Evolutionary conservation across 2,329 filamentous ascomycete species (phyloP).

Genomic region (Colletotrichum phormii): DNA sequence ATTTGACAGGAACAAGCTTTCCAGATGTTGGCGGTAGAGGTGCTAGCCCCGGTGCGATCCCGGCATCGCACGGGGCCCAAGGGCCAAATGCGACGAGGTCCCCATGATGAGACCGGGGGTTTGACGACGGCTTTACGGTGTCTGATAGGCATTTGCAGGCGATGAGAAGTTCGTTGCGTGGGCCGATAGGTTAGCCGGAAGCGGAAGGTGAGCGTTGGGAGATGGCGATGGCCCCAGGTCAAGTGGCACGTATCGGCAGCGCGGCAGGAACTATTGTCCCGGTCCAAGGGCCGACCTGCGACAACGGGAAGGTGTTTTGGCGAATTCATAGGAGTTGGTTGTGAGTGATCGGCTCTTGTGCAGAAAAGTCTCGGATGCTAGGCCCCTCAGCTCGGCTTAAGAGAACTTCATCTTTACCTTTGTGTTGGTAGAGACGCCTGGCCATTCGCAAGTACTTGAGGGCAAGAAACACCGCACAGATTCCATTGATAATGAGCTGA

Average conservation of each 20-base stretch:
- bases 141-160: conserved; percentile 15
- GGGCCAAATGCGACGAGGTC: neutral
- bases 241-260: conserved; percentile 14
- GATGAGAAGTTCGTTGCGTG: conserved; percentile 4
- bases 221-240: conserved; percentile 4
- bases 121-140: neutral
- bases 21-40: conserved; percentile 18
- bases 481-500: neutral
- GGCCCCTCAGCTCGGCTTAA: neutral
- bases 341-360: neutral
- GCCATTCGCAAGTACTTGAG: neutral
- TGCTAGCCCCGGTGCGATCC: neutral
- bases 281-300: conserved; percentile 21
- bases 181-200: conserved; percentile 26
- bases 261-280: conserved; percentile 27
- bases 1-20: conserved; percentile 23
- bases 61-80: neutral
- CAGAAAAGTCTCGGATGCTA: neutral
- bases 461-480: neutral
- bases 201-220: conserved; percentile 26
- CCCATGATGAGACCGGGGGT: neutral
- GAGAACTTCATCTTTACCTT: neutral
- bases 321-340: neutral
- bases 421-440: neutral
- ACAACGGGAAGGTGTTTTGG: conserved; percentile 23